A percentile compares a stretch with the other conserved stretches of the same genome.
These are phyloP conservation scores for Ampelocalamus luodianensis DNA, from an alignment of 176 grass and related monocot genomes.

Conservation along the genomic window DNA sequence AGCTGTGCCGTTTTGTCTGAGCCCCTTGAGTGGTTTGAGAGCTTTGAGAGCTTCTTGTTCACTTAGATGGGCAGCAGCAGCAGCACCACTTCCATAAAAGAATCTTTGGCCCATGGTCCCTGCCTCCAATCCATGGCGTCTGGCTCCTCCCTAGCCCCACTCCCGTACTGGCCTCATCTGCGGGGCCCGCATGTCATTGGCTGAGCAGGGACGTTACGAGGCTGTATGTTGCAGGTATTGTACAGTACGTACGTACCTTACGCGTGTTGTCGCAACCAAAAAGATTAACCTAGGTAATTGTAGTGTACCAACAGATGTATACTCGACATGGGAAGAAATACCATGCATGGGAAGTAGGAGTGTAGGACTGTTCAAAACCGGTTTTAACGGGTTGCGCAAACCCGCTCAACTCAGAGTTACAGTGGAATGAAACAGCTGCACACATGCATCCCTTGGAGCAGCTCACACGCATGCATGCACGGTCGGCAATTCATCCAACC, in stretches of 20 bases:
- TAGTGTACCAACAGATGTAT: background rate
- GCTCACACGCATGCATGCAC: too few species aligned
- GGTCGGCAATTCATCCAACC: too few species aligned
- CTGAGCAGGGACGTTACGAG: background rate
- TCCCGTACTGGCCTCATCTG: background rate
- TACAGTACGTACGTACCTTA: background rate
- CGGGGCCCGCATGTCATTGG: background rate
- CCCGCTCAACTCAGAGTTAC: too few species aligned
- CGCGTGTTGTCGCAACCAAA: background rate
- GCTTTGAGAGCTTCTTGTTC: slow-evolving; percentile 36
- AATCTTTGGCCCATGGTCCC: slow-evolving; percentile 37
- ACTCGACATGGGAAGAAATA: too few species aligned
- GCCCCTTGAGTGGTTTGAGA: slow-evolving; percentile 42
- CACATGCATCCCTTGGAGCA: too few species aligned
- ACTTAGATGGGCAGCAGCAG: slow-evolving; percentile 1
- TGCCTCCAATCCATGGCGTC: background rate
- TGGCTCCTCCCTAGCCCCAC: background rate
- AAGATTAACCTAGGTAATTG: background rate
- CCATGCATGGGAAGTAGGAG: too few species aligned
- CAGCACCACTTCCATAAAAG: background rate
- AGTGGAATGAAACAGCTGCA: too few species aligned
- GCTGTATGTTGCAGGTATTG: background rate
- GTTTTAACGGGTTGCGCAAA: too few species aligned
- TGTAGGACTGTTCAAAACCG: too few species aligned
- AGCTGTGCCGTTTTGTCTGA: slow-evolving; percentile 34